Conservation (phyloP, 495 filamentous ascomycete genomes). For the Coniosporium apollinis region DNA sequence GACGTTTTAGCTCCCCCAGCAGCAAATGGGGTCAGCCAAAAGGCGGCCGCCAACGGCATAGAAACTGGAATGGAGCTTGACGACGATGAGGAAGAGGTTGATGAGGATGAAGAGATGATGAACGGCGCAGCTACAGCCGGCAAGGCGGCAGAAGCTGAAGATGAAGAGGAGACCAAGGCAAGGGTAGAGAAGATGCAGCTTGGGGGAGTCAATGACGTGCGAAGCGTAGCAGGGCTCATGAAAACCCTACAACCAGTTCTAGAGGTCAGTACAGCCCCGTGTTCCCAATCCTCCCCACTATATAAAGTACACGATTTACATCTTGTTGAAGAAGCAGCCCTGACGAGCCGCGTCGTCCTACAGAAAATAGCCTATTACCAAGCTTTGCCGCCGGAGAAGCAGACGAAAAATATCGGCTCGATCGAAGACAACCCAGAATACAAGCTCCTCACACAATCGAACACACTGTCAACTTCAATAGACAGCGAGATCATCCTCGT, state of each 20-base stretch:
- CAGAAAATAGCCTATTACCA: constrained; percentile 67
- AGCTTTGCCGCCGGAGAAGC: constrained; percentile 44
- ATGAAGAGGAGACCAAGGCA: constrained; percentile 52
- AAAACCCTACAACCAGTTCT: constrained; percentile 59
- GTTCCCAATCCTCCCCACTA: not conserved
- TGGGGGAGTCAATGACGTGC: constrained; percentile 51
- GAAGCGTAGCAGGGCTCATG: constrained; percentile 58
- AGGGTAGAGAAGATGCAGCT: constrained; percentile 67
- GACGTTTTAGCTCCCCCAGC: constrained; percentile 9
- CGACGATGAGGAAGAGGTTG: constrained; percentile 31
- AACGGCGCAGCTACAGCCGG: constrained; percentile 5
- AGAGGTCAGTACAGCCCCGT: constrained; percentile 43
- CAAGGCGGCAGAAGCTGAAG: constrained; percentile 34
- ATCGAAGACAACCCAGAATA: constrained; percentile 81
- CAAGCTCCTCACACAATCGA: constrained; percentile 64
- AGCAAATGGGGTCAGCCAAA: constrained; percentile 9
- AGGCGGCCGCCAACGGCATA: not conserved
- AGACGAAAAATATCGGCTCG: constrained; percentile 46
- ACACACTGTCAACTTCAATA: constrained; percentile 72
- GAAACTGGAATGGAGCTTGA: constrained; percentile 28
- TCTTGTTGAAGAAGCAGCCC: constrained; percentile 29
- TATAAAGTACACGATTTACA: constrained; percentile 26
- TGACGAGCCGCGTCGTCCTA: constrained; percentile 35
- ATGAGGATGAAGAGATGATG: constrained; percentile 35
- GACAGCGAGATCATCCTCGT: constrained; percentile 83